Conservation (phyloP, 371 early-diverging fungal species). For the Coemansia sp. region DNA sequence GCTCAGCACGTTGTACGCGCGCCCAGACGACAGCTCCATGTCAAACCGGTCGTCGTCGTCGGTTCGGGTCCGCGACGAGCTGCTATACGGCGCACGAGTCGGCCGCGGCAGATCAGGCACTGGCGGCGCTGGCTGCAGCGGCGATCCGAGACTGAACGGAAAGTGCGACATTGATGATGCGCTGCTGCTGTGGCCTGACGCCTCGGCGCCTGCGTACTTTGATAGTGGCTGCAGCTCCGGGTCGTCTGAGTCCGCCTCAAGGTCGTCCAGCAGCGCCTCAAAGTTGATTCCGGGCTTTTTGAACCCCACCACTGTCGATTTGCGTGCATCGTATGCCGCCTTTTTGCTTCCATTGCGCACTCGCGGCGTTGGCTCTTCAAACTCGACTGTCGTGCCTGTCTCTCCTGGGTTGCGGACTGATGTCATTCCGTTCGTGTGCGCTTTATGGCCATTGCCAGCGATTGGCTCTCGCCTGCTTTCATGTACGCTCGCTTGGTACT, state of each 20-base stretch:
- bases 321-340: conserved; percentile 37
- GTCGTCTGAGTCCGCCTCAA: conserved; percentile 23
- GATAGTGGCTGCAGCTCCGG: not conserved
- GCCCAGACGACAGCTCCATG: conserved; percentile 34
- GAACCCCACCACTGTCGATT: conserved; percentile 39
- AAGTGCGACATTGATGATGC: conserved; percentile 17
- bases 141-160: conserved; percentile 22
- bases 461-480: not conserved
- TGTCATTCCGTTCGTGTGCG: not conserved
- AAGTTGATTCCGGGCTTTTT: conserved; percentile 48
- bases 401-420: not conserved
- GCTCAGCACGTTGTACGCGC: conserved; percentile 37
- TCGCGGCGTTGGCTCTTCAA: conserved; percentile 6
- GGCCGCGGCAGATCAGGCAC: conserved; percentile 19
- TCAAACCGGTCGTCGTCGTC: conserved; percentile 18
- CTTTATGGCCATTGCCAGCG: conserved; percentile 6
- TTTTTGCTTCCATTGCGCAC: conserved; percentile 17
- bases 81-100: conserved; percentile 7
- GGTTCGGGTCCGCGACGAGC: conserved; percentile 5
- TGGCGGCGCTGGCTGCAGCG: conserved; percentile 24
- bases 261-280: conserved; percentile 41
- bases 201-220: no score
- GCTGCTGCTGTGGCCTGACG: conserved; percentile 3
- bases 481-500: conserved; percentile 16
- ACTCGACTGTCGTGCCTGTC: not conserved